These are phyloP conservation scores for Venturia asperata DNA, from an alignment of 2,329 filamentous ascomycete genomes.

Conservation along the genomic window DNA sequence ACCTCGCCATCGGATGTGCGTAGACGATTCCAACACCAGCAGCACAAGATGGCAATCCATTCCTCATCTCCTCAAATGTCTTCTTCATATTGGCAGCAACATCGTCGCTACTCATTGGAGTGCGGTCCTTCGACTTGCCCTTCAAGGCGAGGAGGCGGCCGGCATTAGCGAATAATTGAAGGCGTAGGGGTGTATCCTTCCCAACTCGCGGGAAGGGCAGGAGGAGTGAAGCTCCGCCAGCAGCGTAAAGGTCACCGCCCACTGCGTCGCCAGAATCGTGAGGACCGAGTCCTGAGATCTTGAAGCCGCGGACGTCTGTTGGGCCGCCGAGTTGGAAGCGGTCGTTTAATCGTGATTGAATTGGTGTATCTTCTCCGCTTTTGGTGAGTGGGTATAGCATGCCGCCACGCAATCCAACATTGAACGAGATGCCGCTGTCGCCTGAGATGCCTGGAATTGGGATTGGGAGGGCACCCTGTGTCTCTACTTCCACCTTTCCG, in stretches of 20 bases:
- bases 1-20: constrained; percentile 84
- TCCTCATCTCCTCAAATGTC: constrained; percentile 63
- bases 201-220: constrained; percentile 77
- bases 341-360: constrained; percentile 78
- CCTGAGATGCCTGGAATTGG: constrained; percentile 61
- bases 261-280: constrained; percentile 79
- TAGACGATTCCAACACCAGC: constrained; percentile 90
- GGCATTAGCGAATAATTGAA: constrained; percentile 88
- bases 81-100: constrained; percentile 50
- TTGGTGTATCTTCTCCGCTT: constrained; percentile 47
- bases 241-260: constrained; percentile 86
- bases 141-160: constrained; percentile 75
- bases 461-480: constrained; percentile 68
- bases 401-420: constrained; percentile 72
- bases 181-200: constrained; percentile 71
- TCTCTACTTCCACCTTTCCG: constrained; percentile 82
- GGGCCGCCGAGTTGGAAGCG: constrained; percentile 92
- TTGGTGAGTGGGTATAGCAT: constrained; percentile 74
- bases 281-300: constrained; percentile 79
- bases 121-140: constrained; percentile 37
- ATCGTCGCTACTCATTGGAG: constrained; percentile 43
- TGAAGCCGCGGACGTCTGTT: constrained; percentile 90
- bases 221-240: constrained; percentile 77
- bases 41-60: constrained; percentile 70
- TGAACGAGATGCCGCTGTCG: constrained; percentile 72